A percentile compares a stretch with the other conserved stretches of the same genome.
Conservation (phyloP, 2,329 filamentous ascomycete species). For the Zymoseptoria tritici region DNA sequence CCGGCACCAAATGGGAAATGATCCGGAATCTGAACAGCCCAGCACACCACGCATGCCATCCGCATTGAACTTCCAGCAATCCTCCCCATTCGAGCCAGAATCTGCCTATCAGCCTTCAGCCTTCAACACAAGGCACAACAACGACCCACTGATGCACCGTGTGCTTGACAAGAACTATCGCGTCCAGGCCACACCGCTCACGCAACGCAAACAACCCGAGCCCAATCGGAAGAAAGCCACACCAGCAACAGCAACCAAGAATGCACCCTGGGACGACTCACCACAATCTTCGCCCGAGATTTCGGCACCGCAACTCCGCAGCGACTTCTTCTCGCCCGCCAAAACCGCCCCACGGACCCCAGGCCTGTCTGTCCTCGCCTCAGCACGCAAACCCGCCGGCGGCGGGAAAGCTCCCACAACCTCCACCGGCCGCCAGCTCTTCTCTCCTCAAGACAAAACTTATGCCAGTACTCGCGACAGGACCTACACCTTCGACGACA, state of each 20-base stretch:
- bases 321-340: slow-evolving; percentile 61
- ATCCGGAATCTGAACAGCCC: slow-evolving; percentile 20
- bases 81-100: slow-evolving; percentile 47
- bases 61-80: slow-evolving; percentile 20
- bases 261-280: slow-evolving; percentile 36
- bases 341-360: slow-evolving; percentile 57
- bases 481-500: slow-evolving; percentile 21
- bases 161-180: slow-evolving; percentile 94
- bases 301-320: slow-evolving; percentile 72
- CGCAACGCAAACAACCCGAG: slow-evolving; percentile 21
- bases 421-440: slow-evolving; percentile 30
- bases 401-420: slow-evolving; percentile 20
- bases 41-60: slow-evolving; percentile 24
- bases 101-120: slow-evolving; percentile 34
- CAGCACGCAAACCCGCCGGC: slow-evolving; percentile 21
- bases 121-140: slow-evolving; percentile 30
- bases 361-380: slow-evolving; percentile 64
- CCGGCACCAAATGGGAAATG: slow-evolving; percentile 24
- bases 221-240: slow-evolving; percentile 25
- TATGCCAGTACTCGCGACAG: slow-evolving; percentile 19
- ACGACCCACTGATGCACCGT: slow-evolving; percentile 78
- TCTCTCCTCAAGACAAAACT: slow-evolving; percentile 25
- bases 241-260: slow-evolving; percentile 31
- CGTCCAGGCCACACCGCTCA: slow-evolving; percentile 80
- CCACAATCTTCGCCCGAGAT: slow-evolving; percentile 56